These are phyloP conservation scores for Suillus plorans DNA, from an alignment of 768 basidiomycete species.

Conservation along the genomic window DNA sequence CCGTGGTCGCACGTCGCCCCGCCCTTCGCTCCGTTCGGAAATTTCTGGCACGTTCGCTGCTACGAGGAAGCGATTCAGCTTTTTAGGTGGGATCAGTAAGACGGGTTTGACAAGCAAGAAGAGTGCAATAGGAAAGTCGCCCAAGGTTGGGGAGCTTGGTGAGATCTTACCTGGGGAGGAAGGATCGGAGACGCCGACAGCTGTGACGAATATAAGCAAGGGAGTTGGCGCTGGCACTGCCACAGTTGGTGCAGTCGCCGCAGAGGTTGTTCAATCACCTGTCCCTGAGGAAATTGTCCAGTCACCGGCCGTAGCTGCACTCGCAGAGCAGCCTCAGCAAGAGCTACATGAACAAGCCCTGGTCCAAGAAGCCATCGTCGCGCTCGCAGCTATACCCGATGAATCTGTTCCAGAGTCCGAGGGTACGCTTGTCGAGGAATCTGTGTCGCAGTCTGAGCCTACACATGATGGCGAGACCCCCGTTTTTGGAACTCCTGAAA, in stretches of 20 bases:
- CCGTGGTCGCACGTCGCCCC: constrained; percentile 38
- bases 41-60: constrained; percentile 45
- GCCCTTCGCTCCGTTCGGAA: constrained; percentile 45
- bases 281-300: constrained; percentile 3
- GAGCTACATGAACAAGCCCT: constrained; percentile 1
- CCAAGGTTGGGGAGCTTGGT: constrained; percentile 66
- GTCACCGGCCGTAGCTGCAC: constrained; percentile 7
- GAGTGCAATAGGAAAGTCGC: constrained; percentile 33
- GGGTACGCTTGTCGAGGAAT: neutral
- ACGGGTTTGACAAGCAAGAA: constrained; percentile 23
- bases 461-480: neutral
- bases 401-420: neutral
- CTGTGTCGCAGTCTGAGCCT: neutral
- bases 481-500: constrained; percentile 4
- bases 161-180: constrained; percentile 61
- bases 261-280: constrained; percentile 14
- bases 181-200: constrained; percentile 28
- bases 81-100: constrained; percentile 42
- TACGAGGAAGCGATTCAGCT: constrained; percentile 63
- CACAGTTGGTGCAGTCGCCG: constrained; percentile 18
- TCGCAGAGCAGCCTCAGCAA: neutral
- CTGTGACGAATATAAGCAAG: constrained; percentile 28
- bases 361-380: constrained; percentile 15
- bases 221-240: constrained; percentile 19
- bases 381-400: constrained; percentile 14